Conservation (phyloP, 148 eudicot genomes). For the Pharnaceum exiguum region DNA sequence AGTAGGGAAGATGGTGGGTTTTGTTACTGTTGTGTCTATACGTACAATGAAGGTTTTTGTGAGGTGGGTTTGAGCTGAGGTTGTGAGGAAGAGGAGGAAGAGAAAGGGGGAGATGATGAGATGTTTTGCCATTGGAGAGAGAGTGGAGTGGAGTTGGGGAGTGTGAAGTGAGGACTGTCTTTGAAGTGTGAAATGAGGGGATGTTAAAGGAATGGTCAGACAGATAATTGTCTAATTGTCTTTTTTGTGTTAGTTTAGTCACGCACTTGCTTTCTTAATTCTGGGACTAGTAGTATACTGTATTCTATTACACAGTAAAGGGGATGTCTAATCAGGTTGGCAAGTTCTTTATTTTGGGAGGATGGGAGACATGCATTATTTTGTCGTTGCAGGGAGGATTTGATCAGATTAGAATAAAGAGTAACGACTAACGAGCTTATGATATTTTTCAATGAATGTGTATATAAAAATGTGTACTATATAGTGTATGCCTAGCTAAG, state of each 20-base stretch:
- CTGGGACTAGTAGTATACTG: too few species aligned
- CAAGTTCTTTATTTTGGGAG: too few species aligned
- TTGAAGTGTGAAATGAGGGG: background rate
- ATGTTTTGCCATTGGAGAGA: constrained; percentile 31
- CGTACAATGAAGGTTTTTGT: constrained; percentile 57
- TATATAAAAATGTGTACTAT: too few species aligned
- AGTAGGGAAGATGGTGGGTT: constrained; percentile 76
- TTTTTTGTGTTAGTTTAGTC: background rate
- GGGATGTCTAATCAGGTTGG: too few species aligned
- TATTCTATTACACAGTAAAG: too few species aligned
- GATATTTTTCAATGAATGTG: too few species aligned
- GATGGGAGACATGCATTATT: too few species aligned
- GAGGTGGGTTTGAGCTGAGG: constrained; percentile 7
- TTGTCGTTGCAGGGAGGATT: too few species aligned
- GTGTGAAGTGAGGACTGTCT: background rate
- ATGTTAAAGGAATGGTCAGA: background rate
- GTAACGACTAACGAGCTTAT: too few species aligned
- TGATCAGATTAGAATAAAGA: too few species aligned
- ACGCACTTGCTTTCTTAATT: background rate
- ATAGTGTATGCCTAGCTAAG: too few species aligned
- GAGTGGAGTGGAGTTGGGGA: constrained; percentile 10
- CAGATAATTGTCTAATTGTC: background rate
- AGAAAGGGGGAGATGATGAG: constrained; percentile 5
- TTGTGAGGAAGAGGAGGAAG: constrained; percentile 14
- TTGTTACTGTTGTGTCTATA: constrained; percentile 41